Percentiles rank a stretch among this genome's conserved stretches.
Conservation (phyloP, 2,329 filamentous ascomycete species). For the Ploettnerulaceae sp. region DNA sequence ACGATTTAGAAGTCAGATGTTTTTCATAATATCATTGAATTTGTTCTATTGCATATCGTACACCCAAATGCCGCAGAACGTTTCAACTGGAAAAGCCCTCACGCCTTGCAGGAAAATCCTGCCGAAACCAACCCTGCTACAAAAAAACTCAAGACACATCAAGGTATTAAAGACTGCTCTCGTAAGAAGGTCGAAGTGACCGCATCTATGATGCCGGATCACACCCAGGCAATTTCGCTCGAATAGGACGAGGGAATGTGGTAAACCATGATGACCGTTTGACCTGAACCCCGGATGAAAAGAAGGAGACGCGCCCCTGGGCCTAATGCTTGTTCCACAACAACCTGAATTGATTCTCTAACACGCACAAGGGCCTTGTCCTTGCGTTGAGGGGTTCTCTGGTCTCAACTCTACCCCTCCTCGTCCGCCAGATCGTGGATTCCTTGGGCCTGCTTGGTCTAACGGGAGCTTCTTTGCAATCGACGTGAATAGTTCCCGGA, state of each 20-base stretch:
- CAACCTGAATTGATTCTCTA: conserved; percentile 36
- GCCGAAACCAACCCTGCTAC: conserved; percentile 26
- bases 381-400: conserved; percentile 52
- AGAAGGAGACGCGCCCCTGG: conserved; percentile 11
- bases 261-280: conserved; percentile 15
- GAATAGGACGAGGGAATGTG: conserved; percentile 18
- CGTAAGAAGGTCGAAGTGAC: conserved; percentile 22
- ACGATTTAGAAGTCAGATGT: background rate
- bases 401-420: conserved; percentile 59
- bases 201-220: conserved; percentile 22
- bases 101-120: conserved; percentile 31
- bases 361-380: conserved; percentile 58
- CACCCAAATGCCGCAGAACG: conserved; percentile 34
- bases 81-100: conserved; percentile 29
- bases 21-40: conserved; percentile 15
- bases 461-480: conserved; percentile 97
- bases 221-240: conserved; percentile 20
- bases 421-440: conserved; percentile 59
- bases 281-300: conserved; percentile 13
- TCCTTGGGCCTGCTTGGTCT: conserved; percentile 90
- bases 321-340: conserved; percentile 20
- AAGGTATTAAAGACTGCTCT: conserved; percentile 34
- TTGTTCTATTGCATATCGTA: conserved; percentile 36
- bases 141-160: conserved; percentile 30
- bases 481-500: conserved; percentile 90